Evolutionary conservation across 805 yeast species (phyloP).

Genomic region (Wickerhamomyces chambardii): DNA sequence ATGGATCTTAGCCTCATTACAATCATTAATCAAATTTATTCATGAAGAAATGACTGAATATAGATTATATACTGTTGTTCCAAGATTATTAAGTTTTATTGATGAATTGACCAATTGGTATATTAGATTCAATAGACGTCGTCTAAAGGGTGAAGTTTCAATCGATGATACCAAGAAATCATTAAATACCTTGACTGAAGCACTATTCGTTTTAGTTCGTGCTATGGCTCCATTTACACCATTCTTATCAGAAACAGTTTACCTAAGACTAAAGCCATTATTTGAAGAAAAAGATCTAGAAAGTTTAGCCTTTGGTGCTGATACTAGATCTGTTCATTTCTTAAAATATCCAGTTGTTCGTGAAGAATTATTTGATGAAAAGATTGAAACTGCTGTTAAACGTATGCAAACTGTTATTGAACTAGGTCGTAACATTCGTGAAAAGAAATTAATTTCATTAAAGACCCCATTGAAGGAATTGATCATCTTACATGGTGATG

Average conservation of each 20-base stretch:
- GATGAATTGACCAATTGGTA: conserved; percentile 98
- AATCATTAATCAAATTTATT: conserved; percentile 78
- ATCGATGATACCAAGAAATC: conserved; percentile 78
- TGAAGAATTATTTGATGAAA: conserved; percentile 70
- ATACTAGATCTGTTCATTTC: conserved; percentile 86
- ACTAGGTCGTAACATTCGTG: conserved; percentile 93
- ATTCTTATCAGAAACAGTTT: conserved; percentile 84
- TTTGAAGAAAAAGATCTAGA: conserved; percentile 53
- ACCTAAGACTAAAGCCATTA: conserved; percentile 58
- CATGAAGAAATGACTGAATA: conserved; percentile 87
- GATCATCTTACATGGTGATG: conserved; percentile 78
- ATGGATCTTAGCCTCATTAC: conserved; percentile 96
- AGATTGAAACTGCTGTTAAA: conserved; percentile 78
- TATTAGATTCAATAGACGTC: conserved; percentile 95
- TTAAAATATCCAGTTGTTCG: conserved; percentile 82
- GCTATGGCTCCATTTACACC: conserved; percentile 99
- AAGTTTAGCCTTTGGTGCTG: conserved; percentile 33
- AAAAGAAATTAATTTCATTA: conserved; percentile 86
- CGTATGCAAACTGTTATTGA: conserved; percentile 98
- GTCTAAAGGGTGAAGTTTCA: conserved; percentile 93
- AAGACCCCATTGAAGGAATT: conserved; percentile 90
- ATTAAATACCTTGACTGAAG: conserved; percentile 86
- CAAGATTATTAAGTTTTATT: conserved; percentile 77
- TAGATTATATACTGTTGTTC: conserved; percentile 93
- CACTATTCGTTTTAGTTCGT: conserved; percentile 77